Evolutionary conservation across 495 filamentous ascomycete genomes (phyloP), one percentile per base, ranked within the genome.

Genomic region (Polyplosphaeria fusca): DNA sequence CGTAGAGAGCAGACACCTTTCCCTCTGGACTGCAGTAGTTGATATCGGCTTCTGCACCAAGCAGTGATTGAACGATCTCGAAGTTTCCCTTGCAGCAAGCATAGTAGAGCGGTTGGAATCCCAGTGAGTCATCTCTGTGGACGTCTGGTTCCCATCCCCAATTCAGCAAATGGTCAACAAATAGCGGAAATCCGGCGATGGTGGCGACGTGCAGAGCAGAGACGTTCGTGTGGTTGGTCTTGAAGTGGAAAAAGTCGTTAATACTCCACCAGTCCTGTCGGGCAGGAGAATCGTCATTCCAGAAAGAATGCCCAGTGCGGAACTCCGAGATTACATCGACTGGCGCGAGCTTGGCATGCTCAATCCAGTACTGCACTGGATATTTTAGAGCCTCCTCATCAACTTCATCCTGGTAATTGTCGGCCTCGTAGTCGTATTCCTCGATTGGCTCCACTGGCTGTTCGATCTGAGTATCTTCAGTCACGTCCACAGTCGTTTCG

Each of bases 1-100:
- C 63, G 42, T 71, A 70, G 13, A 74, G 61, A 3, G 71, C 68
- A 7, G 48, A 5, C 11, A 50, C 37, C 9, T 54, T 45, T 5
- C 41, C 49, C 18, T 46, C 45, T 19, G 26, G 11, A 14, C 12
- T 32, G 20, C 16, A 4, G 22, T 14, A 20, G 30, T 50, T 49
- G 9, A 55, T 35, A 14, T 61, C 44, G 4, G 51, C 58, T 3
- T 38, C 42, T 30, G 25, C 41, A 4, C 41, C 44, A 4, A 54
- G 50, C 1, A 61, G 19, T 1, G 27, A 22, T 32, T 48, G 26
- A 3, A 56, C 32, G 9, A 60, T 52, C n/a, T 52, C 47, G 48
- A 28, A 38, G 14, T 53, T 26, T 2, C 56, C 47, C 18, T 39
- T 23, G 3, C 1, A 7, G 25, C 48, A 53, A n/a, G 56, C 56